Evolutionary conservation across 2,329 filamentous ascomycete genomes (phyloP), one percentile per base, ranked within the genome.

Genomic region (Mycogone perniciosa): DNA sequence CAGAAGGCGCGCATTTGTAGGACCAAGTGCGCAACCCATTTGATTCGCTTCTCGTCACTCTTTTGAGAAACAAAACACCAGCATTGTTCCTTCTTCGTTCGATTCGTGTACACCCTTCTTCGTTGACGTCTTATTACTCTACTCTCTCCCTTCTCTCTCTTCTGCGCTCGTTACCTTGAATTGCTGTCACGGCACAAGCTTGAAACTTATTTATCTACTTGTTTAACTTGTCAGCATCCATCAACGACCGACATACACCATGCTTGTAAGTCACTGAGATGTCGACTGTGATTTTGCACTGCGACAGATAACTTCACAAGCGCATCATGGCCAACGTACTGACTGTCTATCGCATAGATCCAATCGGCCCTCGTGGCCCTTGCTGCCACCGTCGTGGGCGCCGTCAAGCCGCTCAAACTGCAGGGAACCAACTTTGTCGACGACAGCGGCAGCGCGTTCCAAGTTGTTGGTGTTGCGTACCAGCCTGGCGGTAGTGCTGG

Each of bases 391-490:
- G 65, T 76, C 38, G 77, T 74, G 46, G 70, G 72, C 47, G 82
- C 82, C 47, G 79, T 86, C 46, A 74, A 73, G 53, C 67, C 80
- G 7, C 74, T 86, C 46, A 72, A 75, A 53, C 73, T 84, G 54
- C 61, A 78, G 52, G 80, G 79, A 57, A 73, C 72, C 53, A 71
- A 81, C 61, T 83, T 86, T 53, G 72, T 85, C 65, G 81, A 84
- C 67, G 70, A 77, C 39, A 67, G 69, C 52, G 79, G 80, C 54
- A 72, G 80, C 60, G 76, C 76, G 55, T 85, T 85, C 68, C 80
- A 85, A 70, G 75, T 87, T 54, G 75, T 84, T 46, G 84, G 84
- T 59, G 76, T 84, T 58, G 84, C 82, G 62, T 87, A 86, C 69
- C 84, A 86, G 65, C 83, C 83, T 40, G 83, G 81, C 54, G 84